Evolutionary conservation across 352 stramenopile genomes (phyloP).

Genomic region (Globisporangium uncinulatum): DNA sequence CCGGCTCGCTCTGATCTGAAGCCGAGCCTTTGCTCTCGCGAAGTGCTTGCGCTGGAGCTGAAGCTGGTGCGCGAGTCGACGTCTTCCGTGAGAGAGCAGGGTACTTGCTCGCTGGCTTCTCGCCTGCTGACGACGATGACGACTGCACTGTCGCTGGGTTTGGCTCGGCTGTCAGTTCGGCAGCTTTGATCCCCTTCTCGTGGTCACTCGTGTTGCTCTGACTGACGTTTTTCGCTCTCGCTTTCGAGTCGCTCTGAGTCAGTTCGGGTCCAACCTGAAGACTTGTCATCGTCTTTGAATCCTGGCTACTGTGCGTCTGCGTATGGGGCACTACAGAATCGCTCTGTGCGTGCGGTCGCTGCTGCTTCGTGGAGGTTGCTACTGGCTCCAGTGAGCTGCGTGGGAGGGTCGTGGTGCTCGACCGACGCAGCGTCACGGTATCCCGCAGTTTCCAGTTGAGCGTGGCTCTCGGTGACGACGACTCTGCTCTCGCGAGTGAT

Average conservation of each 20-base stretch:
- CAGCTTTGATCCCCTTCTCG: neutral
- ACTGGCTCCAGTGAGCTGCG: neutral
- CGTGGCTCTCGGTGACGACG: slow-evolving; percentile 23
- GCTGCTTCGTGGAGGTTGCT: neutral
- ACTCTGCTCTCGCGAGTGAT: slow-evolving; percentile 12
- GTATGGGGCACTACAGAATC: slow-evolving; percentile 2
- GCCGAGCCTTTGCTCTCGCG: neutral
- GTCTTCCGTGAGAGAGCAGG: slow-evolving; percentile 6
- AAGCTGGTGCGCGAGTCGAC: neutral
- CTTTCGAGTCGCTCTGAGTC: neutral
- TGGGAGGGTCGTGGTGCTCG: slow-evolving; percentile 7
- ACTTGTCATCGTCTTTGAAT: neutral
- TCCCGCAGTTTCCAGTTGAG: slow-evolving; percentile 58
- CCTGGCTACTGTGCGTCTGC: neutral
- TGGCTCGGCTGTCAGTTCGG: neutral
- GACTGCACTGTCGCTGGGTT: neutral
- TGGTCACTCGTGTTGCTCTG: slow-evolving; percentile 1
- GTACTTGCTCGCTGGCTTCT: slow-evolving; percentile 8
- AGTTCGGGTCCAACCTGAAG: neutral
- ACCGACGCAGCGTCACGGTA: slow-evolving; percentile 26
- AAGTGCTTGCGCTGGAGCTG: neutral
- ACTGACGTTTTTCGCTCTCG: neutral
- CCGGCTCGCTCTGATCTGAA: neutral
- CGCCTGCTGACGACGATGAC: slow-evolving; percentile 6
- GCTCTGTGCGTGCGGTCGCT: slow-evolving; percentile 9